Evolutionary conservation across 306 rosid species (phyloP).

Genomic region (Lablab purpureus): DNA sequence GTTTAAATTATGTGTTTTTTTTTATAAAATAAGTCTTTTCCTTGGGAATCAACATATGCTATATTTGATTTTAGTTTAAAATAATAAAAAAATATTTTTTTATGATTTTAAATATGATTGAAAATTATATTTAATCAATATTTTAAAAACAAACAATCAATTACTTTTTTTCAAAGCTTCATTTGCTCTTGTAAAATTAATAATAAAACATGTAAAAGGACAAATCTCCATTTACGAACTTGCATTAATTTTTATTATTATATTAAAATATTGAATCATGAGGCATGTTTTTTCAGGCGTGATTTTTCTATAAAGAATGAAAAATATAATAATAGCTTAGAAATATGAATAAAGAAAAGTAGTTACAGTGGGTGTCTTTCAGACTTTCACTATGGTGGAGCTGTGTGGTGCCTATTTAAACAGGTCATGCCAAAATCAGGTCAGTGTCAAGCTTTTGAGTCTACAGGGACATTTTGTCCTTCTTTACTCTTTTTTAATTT

Average conservation of each 20-base stretch:
- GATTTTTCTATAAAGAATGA: neutral
- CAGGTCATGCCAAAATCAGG: constrained; percentile 39
- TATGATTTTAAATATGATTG: neutral
- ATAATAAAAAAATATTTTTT: neutral
- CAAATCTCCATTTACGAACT: neutral
- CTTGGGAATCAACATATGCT: neutral
- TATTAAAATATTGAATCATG: neutral
- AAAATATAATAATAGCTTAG: neutral
- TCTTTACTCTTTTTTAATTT: neutral
- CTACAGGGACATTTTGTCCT: neutral
- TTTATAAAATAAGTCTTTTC: neutral
- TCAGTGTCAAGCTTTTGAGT: constrained; percentile 44
- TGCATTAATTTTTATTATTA: neutral
- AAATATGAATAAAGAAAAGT: neutral
- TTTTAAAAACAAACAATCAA: neutral
- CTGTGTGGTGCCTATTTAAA: constrained; percentile 53
- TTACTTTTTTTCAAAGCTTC: neutral
- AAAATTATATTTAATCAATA: neutral
- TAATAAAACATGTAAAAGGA: neutral
- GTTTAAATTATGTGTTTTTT: neutral
- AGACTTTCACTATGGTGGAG: neutral
- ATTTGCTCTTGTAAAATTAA: neutral
- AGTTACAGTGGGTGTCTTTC: neutral
- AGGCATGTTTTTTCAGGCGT: no score
- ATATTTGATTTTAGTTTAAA: neutral